Conservation (phyloP, 176 grass and related monocot genomes). For the Coix lacrymajobi region DNA sequence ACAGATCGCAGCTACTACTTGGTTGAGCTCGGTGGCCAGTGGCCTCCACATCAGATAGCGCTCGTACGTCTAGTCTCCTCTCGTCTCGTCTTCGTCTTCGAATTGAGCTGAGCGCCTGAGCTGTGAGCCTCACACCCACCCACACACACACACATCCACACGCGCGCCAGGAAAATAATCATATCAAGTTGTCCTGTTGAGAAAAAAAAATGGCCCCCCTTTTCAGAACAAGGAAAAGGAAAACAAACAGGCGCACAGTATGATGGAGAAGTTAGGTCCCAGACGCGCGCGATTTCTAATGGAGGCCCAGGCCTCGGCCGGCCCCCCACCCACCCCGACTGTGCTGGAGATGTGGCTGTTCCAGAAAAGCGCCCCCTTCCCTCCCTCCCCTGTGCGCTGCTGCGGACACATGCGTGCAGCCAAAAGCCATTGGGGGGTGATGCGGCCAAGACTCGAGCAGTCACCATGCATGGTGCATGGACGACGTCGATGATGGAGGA, state of each 20-base stretch:
- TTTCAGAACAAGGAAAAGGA: not conserved
- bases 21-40: not conserved
- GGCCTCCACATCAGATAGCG: constrained; percentile 50
- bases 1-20: constrained; percentile 21
- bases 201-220: not conserved
- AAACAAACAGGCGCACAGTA: not conserved
- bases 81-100: not conserved
- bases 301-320: not conserved
- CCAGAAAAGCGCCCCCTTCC: not conserved
- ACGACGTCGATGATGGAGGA: not conserved
- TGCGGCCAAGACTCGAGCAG: not conserved
- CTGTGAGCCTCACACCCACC: not conserved
- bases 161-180: not conserved
- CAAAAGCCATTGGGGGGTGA: not conserved
- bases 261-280: constrained; percentile 55
- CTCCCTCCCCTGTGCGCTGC: too few relatives aligned
- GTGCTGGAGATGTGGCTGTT: constrained; percentile 28
- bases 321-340: not conserved
- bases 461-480: not conserved
- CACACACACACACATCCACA: not conserved
- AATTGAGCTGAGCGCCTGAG: not conserved
- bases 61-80: not conserved
- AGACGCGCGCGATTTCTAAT: not conserved
- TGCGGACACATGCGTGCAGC: not conserved
- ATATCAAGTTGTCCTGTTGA: not conserved